Evolutionary conservation across 1,284 basidiomycete species (phyloP), one percentile per base, ranked within the genome.

Genomic region (Ustilago tritici): DNA sequence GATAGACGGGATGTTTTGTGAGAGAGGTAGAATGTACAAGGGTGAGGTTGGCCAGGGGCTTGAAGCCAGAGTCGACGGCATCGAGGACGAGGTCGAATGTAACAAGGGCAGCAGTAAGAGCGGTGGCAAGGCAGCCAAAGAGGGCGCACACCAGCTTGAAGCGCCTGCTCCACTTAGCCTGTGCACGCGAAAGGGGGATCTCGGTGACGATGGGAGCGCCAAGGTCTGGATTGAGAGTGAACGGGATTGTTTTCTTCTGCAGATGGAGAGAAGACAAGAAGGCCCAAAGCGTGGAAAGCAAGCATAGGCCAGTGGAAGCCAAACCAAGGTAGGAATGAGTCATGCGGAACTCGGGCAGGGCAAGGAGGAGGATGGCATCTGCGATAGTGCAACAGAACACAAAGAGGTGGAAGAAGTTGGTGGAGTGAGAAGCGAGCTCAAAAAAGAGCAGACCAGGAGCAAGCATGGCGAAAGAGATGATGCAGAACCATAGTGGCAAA

Each of bases 41-140:
- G 9, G 76, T 75, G 41, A 70, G 76, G 32, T 80, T 74, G 31
- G 76, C 79, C 9, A 76, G 52, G 1, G 80, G 73, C 56, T 54
- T 61, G 61, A 79, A 76, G 8, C 65, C 66, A 3, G 78, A 74
- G 31, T 81, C 80, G 36, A 70, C 71, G 12, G 78, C 80, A 14
- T 76, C 74, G 52, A 81, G 67, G 12, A 69, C 65, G 38, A 81
- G 57, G 56, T 80, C 76, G 36, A 80, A 78, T 12, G 75, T 76
- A 49, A 81, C 65, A 17, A 79, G 72, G 14, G 68, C 49, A 3
- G 75, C 36, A 40, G 63, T 66, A 12, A 59, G 41, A 5, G 71
- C 67, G 9, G 70, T 50, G 34, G 46, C 59, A n/a, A 74, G 47
- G 56, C 66, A 70, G 19, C 74, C 78, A 17, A 80, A 47, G 43